Base-by-base conservation (phyloP, 345 rosid species). In the Euclidium syriacum region DNA sequence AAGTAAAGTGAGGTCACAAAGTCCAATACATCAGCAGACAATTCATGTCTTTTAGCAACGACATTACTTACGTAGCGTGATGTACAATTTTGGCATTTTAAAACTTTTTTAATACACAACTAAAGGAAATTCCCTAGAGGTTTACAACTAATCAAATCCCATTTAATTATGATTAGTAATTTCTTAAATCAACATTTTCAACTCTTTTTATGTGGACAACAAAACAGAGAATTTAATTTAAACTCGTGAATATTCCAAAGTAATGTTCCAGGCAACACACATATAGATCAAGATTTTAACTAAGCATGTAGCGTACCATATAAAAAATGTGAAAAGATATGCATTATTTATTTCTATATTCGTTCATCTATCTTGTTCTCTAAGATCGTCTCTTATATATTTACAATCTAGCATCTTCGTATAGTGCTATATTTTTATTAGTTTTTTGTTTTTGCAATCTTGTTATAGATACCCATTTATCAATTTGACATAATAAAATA, bases 11-110 rank as follows among this genome's bases (percentile, higher is more conserved):
- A 71, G 65, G 71, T 71, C 75, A 64, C 32, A 43, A 41, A 64
- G 71, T 64, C 48, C 27, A 56, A 48, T 57, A 71, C 71, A 71
- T 71, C 70, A 71, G 58, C 75, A 71, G 65, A 64, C 75, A 71
- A n/a, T 62, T 54, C 3, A 70, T 63, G 65, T 56, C 75, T 57
- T 69, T 70, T 62, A 70, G 57, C 30, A 62, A 54, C 39, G 69
- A 42, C 64, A 30, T 53, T 32, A 40, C 65, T 3, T 57, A 71
- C 71, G 55, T 57, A 64, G 75, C 65, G 65, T 71, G 65, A 71
- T 71, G 60, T 64, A 41, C 66, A 71, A 64, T 64, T 71, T 64
- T 64, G 70, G 65, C 62, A 71, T 71, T 57, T 57, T 47, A 20
- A n/a, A n/a, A 20, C 19, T 24, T 47, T 62, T 24, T 39, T 57